phyloP scores from a whole-genome alignment of 345 rosid genomes.

The Trapa bicornis region DNA sequence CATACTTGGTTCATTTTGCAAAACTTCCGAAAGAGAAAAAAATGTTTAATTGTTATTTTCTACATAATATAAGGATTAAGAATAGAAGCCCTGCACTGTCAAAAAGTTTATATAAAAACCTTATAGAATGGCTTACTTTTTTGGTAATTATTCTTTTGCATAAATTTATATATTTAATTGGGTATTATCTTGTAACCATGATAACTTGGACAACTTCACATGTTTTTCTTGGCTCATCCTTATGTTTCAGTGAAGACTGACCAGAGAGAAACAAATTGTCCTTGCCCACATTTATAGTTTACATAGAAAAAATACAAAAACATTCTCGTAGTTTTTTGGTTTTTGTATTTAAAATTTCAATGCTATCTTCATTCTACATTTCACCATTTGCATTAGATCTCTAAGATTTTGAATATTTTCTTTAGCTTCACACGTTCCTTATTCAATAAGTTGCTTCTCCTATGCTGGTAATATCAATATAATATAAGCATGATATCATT shows the following conservation, averaged over 20 bases:
- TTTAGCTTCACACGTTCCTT: background rate
- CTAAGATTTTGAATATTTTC: background rate
- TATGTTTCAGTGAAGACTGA: background rate
- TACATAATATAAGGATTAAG: background rate
- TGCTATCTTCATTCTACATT: background rate
- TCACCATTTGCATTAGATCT: background rate
- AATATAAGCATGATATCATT: background rate
- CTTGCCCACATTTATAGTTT: background rate
- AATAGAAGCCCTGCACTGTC: background rate
- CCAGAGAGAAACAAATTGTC: background rate
- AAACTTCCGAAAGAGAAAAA: background rate
- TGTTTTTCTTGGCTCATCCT: background rate
- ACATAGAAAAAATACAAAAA: background rate
- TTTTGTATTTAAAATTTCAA: background rate
- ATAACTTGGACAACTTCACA: background rate
- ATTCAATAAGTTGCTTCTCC: background rate
- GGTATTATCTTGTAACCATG: background rate
- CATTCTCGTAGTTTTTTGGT: background rate
- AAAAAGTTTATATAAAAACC: background rate
- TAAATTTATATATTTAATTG: background rate
- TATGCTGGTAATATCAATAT: constrained; percentile 1
- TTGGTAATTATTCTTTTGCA: background rate
- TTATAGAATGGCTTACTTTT: background rate
- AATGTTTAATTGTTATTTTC: background rate
- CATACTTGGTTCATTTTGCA: background rate